phyloP scores from a whole-genome alignment of 768 basidiomycete genomes.

The Lactarius sanguifluus region DNA sequence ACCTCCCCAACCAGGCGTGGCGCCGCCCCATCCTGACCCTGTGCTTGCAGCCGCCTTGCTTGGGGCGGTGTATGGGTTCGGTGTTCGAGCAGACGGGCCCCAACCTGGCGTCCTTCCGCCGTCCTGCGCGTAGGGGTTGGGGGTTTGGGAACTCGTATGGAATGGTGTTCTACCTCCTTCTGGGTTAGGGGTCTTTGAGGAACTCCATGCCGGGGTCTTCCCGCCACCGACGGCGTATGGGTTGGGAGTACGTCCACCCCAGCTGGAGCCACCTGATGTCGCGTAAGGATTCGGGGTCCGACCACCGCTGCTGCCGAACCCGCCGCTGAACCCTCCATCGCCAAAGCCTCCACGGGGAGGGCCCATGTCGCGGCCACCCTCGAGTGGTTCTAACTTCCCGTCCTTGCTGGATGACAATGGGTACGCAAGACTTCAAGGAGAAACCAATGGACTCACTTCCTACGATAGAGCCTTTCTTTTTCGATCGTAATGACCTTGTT shows the following conservation, averaged over 20 bases:
- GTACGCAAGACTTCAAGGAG: slow-evolving; percentile 3
- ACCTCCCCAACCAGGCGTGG: slow-evolving; percentile 28
- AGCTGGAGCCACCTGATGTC: slow-evolving; percentile 30
- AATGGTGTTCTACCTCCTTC: slow-evolving; percentile 69
- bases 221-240: slow-evolving; percentile 40
- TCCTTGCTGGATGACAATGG: slow-evolving; percentile 46
- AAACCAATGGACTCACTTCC: slow-evolving; percentile 52
- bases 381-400: slow-evolving; percentile 56
- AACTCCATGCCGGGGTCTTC: slow-evolving; percentile 30
- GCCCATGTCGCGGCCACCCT: slow-evolving; percentile 38
- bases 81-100: slow-evolving; percentile 51
- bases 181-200: slow-evolving; percentile 62
- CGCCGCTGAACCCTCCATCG: slow-evolving; percentile 28
- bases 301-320: slow-evolving; percentile 19
- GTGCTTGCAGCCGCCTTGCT: slow-evolving; percentile 44
- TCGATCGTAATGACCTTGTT: slow-evolving; percentile 89
- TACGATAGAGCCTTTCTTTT: slow-evolving; percentile 70
- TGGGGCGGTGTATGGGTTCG: slow-evolving; percentile 48
- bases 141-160: slow-evolving; percentile 63
- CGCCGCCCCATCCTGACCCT: slow-evolving; percentile 51
- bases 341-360: slow-evolving; percentile 37
- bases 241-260: slow-evolving; percentile 37
- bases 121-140: slow-evolving; percentile 61
- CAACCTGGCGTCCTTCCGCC: slow-evolving; percentile 54
- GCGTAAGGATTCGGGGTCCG: slow-evolving; percentile 27